Conservation (phyloP, 305 asterid genomes). For the Fraxinus floribunda region DNA sequence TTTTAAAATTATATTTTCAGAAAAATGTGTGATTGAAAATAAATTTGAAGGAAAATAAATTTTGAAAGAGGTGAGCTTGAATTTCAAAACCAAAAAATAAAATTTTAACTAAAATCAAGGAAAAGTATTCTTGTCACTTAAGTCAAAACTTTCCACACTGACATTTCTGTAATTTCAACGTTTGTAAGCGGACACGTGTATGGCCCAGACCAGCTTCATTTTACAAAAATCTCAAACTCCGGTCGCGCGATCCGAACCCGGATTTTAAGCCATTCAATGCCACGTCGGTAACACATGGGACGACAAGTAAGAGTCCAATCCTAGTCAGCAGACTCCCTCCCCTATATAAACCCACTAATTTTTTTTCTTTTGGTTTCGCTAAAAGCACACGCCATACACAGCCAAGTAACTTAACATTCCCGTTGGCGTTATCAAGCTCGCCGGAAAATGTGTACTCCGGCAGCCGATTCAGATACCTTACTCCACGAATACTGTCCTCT, state of each 20-base stretch:
- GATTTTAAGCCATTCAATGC: constrained; percentile 20
- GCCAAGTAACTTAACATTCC: not conserved
- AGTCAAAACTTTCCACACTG: no score
- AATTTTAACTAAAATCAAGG: no score
- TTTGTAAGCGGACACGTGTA: constrained; percentile 15
- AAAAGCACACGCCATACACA: constrained; percentile 3
- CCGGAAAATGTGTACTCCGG: constrained; percentile 64
- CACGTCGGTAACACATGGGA: constrained; percentile 21
- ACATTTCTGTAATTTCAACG: not conserved
- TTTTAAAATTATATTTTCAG: no score
- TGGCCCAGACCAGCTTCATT: not conserved
- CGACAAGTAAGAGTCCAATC: constrained; percentile 40
- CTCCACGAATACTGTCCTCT: constrained; percentile 38
- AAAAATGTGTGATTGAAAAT: no score
- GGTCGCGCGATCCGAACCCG: constrained; percentile 35
- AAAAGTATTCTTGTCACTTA: no score
- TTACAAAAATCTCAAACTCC: not conserved
- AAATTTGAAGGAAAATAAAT: no score
- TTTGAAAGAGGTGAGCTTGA: no score
- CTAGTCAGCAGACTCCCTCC: constrained; percentile 40
- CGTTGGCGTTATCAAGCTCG: constrained; percentile 35
- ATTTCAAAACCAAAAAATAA: no score
- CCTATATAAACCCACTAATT: constrained; percentile 37
- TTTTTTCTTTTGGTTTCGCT: not conserved
- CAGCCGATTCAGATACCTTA: constrained; percentile 22